Percentiles rank a stretch among this genome's conserved stretches.
Evolutionary conservation across 2,329 filamentous ascomycete genomes (phyloP).

Genomic region (Penicillium sumatraense): DNA sequence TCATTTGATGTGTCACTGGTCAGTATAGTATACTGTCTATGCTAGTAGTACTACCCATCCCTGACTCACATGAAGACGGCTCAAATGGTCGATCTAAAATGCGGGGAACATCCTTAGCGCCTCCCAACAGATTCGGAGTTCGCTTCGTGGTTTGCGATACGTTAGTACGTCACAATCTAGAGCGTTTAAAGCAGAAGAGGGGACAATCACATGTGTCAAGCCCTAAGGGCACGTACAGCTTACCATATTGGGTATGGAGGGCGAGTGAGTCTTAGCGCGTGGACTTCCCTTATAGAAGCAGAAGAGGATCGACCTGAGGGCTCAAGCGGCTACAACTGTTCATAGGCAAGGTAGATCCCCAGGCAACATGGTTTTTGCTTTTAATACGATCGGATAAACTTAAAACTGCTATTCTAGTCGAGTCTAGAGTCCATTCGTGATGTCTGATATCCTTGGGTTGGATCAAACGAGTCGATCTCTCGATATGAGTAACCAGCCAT

Average conservation of each 20-base stretch:
- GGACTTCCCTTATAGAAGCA: conserved; percentile 1
- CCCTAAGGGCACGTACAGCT: conserved; percentile 1
- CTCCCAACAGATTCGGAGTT: conserved; percentile 8
- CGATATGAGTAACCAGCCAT: background rate
- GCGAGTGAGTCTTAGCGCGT: background rate
- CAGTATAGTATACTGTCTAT: background rate
- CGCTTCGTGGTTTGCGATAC: background rate
- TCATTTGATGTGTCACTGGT: background rate
- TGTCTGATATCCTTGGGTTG: background rate
- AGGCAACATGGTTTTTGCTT: background rate
- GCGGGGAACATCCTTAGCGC: conserved; percentile 14
- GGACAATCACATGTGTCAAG: conserved; percentile 9
- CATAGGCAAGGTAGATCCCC: background rate
- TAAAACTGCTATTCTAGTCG: background rate
- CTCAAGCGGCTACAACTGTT: background rate
- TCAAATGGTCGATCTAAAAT: conserved; percentile 8
- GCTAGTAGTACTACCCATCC: background rate
- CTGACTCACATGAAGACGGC: conserved; percentile 11
- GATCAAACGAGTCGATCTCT: background rate
- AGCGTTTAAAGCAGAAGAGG: background rate
- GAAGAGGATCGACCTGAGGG: background rate
- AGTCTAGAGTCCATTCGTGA: background rate
- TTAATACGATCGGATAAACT: background rate
- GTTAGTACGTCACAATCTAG: background rate
- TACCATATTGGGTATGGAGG: conserved; percentile 14